Percentiles rank a stretch among this genome's conserved stretches.
Conservation (phyloP, 1,139 yeast genomes). For the Yamadazyma atlantica region DNA sequence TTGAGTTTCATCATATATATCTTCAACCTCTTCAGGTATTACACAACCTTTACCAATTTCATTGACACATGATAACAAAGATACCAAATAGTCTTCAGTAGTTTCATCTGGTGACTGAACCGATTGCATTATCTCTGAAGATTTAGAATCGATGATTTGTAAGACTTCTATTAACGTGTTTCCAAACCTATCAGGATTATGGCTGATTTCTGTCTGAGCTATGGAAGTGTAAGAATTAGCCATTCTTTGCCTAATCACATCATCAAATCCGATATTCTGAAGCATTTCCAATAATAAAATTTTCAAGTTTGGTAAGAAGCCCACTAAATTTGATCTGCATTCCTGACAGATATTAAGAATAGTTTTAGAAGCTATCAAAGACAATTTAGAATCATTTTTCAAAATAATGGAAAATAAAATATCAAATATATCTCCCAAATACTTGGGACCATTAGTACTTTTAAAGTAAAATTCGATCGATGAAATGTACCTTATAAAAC, state of each 20-base stretch:
- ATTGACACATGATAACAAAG: slow-evolving; percentile 59
- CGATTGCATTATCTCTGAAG: slow-evolving; percentile 15
- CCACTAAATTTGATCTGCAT: slow-evolving; percentile 48
- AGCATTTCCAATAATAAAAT: slow-evolving; percentile 53
- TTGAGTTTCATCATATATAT: slow-evolving; percentile 31
- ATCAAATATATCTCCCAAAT: slow-evolving; percentile 50
- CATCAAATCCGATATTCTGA: slow-evolving; percentile 42
- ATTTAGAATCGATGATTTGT: slow-evolving; percentile 18
- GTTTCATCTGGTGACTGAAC: slow-evolving; percentile 13
- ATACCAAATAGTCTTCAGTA: slow-evolving; percentile 44
- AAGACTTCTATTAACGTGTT: slow-evolving; percentile 21
- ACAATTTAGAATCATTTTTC: slow-evolving; percentile 12
- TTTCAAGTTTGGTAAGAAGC: slow-evolving; percentile 53
- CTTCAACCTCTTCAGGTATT: slow-evolving; percentile 56
- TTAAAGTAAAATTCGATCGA: slow-evolving; percentile 56
- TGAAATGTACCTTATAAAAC: slow-evolving; percentile 54
- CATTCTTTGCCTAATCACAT: slow-evolving; percentile 59
- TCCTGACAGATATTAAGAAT: slow-evolving; percentile 61
- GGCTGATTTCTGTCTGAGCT: slow-evolving; percentile 43
- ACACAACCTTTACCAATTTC: slow-evolving; percentile 70
- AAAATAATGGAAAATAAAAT: slow-evolving; percentile 39
- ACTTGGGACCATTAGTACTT: slow-evolving; percentile 32
- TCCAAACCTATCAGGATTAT: slow-evolving; percentile 38
- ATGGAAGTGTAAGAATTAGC: slow-evolving; percentile 62
- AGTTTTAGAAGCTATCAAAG: slow-evolving; percentile 54